Evolutionary conservation across 1,139 yeast species (phyloP).

Genomic region (Pichia sp.): DNA sequence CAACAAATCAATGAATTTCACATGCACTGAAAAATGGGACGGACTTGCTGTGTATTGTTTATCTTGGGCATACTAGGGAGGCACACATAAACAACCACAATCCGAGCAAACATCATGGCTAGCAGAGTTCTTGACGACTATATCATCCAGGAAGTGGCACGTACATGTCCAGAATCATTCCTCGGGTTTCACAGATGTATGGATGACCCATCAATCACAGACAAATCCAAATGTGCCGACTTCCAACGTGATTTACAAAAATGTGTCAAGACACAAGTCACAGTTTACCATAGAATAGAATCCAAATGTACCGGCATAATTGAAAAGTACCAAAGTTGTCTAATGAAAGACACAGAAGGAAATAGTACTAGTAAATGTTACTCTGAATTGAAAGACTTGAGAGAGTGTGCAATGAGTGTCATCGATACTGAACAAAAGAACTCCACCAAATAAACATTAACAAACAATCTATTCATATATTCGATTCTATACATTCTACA

Average conservation of each 20-base stretch:
- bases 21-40: not conserved
- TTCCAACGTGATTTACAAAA: conserved; percentile 52
- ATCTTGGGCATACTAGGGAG: too few relatives aligned
- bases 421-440: conserved; percentile 9
- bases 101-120: conserved; percentile 20
- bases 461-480: not conserved
- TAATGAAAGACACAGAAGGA: conserved; percentile 30
- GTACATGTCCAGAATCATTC: conserved; percentile 63
- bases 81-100: not conserved
- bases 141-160: conserved; percentile 59
- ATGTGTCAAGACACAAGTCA: conserved; percentile 60
- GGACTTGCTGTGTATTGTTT: too few relatives aligned
- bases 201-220: conserved; percentile 42
- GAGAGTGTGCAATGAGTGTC: conserved; percentile 25
- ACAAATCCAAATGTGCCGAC: conserved; percentile 40
- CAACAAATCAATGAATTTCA: too few relatives aligned
- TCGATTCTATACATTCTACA: not conserved
- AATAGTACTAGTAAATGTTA: conserved; percentile 27
- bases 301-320: conserved; percentile 54
- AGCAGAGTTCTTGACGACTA: conserved; percentile 51
- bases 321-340: conserved; percentile 60
- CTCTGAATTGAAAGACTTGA: conserved; percentile 22
- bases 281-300: conserved; percentile 63
- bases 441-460: not conserved
- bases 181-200: conserved; percentile 66